Evolutionary conservation across 2,329 filamentous ascomycete species (phyloP).

Genomic region (Epichloe coenophiala): DNA sequence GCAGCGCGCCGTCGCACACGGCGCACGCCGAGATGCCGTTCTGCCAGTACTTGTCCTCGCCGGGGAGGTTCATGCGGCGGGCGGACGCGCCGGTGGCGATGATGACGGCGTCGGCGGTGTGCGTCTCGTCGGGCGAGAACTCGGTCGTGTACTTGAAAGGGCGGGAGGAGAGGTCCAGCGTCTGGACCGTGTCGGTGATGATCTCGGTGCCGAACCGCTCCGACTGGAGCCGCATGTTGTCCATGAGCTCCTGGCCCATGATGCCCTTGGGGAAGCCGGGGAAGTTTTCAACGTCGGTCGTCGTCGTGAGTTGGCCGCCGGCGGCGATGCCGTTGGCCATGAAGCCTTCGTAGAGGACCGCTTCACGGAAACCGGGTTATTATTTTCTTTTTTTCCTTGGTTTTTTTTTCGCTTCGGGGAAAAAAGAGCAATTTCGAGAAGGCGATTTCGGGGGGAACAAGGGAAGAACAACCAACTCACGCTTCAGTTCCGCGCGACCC

Average conservation of each 20-base stretch:
- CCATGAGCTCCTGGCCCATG: constrained; percentile 82
- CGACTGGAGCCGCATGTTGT: constrained; percentile 86
- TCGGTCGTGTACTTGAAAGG: constrained; percentile 94
- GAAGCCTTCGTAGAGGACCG: constrained; percentile 95
- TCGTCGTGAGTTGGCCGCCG: constrained; percentile 93
- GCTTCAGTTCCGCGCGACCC: constrained; percentile 84
- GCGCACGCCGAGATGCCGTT: constrained; percentile 93
- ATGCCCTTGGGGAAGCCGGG: constrained; percentile 83
- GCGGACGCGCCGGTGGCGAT: constrained; percentile 93
- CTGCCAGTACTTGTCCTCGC: constrained; percentile 95
- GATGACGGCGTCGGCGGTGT: constrained; percentile 87
- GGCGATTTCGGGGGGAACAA: background rate
- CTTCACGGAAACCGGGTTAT: constrained; percentile 18
- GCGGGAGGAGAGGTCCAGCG: constrained; percentile 67
- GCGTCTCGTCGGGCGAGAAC: constrained; percentile 66
- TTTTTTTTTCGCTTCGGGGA: background rate
- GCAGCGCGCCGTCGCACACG: constrained; percentile 91
- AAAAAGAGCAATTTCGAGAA: background rate
- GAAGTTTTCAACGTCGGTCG: constrained; percentile 97
- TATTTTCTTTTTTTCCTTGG: background rate
- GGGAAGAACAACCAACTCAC: constrained; percentile 25
- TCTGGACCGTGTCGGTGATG: constrained; percentile 81
- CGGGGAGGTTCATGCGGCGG: constrained; percentile 64
- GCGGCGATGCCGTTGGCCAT: constrained; percentile 93
- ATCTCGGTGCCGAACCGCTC: constrained; percentile 86